phyloP scores from a whole-genome alignment of 768 basidiomycete species.

The Candolleomyces aberdarensis region DNA sequence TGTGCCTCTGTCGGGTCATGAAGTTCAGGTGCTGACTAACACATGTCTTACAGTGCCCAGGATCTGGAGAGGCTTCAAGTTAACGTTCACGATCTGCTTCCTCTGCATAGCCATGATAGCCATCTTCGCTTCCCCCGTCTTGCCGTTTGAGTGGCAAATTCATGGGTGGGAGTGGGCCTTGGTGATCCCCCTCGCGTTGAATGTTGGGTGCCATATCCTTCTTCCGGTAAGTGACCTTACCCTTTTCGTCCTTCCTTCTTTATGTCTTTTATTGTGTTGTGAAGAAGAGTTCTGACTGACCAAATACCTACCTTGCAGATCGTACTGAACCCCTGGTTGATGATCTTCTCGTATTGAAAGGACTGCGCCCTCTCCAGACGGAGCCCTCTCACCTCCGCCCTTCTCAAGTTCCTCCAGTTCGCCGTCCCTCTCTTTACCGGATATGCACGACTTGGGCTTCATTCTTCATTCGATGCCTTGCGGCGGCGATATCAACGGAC shows the following conservation, averaged over 20 bases:
- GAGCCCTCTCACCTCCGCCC: too few relatives aligned
- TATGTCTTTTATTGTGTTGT: background rate
- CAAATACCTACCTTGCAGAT: conserved; percentile 36
- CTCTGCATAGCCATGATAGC: conserved; percentile 56
- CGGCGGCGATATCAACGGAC: too few relatives aligned
- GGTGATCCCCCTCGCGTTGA: conserved; percentile 67
- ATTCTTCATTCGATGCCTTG: too few relatives aligned
- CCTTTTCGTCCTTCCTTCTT: background rate
- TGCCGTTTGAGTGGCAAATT: conserved; percentile 70
- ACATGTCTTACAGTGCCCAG: conserved; percentile 54
- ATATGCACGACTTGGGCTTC: too few relatives aligned
- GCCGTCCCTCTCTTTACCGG: too few relatives aligned
- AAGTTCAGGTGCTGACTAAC: background rate
- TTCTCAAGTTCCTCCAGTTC: too few relatives aligned
- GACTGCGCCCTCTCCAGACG: background rate
- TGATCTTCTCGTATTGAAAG: conserved; percentile 70
- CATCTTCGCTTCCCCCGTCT: conserved; percentile 49
- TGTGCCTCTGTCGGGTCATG: too few relatives aligned
- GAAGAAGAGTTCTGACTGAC: background rate
- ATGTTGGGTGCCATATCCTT: conserved; percentile 65
- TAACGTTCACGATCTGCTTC: conserved; percentile 64
- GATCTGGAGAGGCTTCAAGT: conserved; percentile 79
- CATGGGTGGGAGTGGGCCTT: conserved; percentile 65
- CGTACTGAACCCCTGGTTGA: conserved; percentile 82
- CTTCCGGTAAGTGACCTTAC: conserved; percentile 54